These are phyloP conservation scores for Lentithecium fluviatile DNA, from an alignment of 495 filamentous ascomycete genomes.

Conservation along the genomic window DNA sequence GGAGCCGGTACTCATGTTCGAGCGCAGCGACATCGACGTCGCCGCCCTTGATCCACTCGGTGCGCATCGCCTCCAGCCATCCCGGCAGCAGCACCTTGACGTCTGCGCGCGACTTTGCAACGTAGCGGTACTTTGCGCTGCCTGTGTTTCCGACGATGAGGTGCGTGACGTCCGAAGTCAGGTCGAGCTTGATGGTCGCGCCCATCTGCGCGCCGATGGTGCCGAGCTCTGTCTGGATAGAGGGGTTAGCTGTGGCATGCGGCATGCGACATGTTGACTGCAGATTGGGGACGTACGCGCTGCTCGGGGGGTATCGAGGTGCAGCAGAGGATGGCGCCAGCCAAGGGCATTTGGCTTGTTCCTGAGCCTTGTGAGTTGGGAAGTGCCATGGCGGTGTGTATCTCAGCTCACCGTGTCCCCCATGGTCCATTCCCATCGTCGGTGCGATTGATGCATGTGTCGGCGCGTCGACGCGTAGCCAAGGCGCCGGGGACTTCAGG, in stretches of 20 bases:
- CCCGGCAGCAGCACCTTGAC: constrained; percentile 72
- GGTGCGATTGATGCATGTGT: not conserved
- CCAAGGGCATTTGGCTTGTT: constrained; percentile 56
- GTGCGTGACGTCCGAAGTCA: constrained; percentile 96
- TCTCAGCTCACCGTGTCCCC: constrained; percentile 19
- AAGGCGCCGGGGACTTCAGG: not conserved
- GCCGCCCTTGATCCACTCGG: constrained; percentile 76
- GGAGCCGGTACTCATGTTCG: constrained; percentile 59
- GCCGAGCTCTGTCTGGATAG: constrained; percentile 63
- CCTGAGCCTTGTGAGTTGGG: constrained; percentile 24
- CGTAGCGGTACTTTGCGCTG: constrained; percentile 92
- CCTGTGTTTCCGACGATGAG: constrained; percentile 83
- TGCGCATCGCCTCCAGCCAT: constrained; percentile 82
- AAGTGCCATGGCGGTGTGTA: not conserved
- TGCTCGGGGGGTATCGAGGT: constrained; percentile 80
- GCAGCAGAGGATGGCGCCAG: constrained; percentile 84
- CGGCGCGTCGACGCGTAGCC: constrained; percentile 10
- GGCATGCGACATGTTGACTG: not conserved
- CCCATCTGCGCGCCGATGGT: constrained; percentile 76
- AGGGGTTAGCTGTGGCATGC: not conserved
- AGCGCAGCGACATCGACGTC: constrained; percentile 73
- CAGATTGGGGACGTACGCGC: constrained; percentile 58
- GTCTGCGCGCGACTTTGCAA: constrained; percentile 83
- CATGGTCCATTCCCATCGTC: not conserved
- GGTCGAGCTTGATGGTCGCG: constrained; percentile 77